Base-by-base conservation (phyloP, 805 yeast species). In the Pichia sporocuriosa region DNA sequence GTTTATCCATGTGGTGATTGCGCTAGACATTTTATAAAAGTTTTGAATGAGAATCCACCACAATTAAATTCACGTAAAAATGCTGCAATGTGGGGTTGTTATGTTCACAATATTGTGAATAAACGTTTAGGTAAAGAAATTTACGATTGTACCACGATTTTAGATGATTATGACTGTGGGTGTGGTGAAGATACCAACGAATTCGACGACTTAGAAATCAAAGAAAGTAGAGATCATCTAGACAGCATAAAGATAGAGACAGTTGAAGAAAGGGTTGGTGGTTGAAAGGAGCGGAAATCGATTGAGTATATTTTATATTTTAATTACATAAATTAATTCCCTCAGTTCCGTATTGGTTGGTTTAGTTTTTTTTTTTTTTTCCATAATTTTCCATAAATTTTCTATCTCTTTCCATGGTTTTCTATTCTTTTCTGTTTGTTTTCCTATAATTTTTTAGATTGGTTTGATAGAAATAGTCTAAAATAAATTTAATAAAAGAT, bases 1-100 rank as follows among this genome's bases (percentile, higher is more conserved):
- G 90, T 93, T 9, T 93, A 93, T 50, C 98, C 98, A 0, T 90
- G 97, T 64, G 95, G 95, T 4, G 97, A 90, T 58, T 93, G 97
- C 64, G 97, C 98, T 0, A 70, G 85, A 49, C 97, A 93, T 61
- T 93, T 93, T 61, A 82, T 75, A 49, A 64, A 74, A 56, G 64
- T 90, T 49, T 63, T 93, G 43, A 56, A 67, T 43, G 70, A 81
- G 53, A 80, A 68, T 55, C 97, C 98, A 1, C 96, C 96, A 3
- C 98, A 93, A 56, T 71, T 82, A 4, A 68, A 77, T 7, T 72
- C 83, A 19, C 70, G 96, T 44, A 77, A 79, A 47, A 73, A 77
- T 3, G 97, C 98, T 1, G 87, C 96, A 0, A 65, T 85, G 49
- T 93, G 98, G 98, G 98, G 98, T 1, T 93, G 98, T 58, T 82